A percentile compares a stretch with the other conserved stretches of the same genome.
These are phyloP conservation scores for Barnettozyma populi DNA, from an alignment of 805 yeast species.

Conservation along the genomic window DNA sequence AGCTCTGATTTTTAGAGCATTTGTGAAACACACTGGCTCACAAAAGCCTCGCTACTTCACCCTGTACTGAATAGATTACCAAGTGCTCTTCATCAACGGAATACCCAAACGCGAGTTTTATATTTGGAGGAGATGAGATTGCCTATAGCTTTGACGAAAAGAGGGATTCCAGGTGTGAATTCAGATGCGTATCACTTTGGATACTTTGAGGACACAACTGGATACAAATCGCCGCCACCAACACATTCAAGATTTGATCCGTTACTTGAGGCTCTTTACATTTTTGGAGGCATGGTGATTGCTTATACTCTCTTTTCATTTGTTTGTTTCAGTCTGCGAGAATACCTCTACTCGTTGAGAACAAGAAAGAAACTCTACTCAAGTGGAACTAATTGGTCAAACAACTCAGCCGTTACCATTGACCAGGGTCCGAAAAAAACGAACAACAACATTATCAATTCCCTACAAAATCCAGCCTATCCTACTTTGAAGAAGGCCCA, in stretches of 20 bases:
- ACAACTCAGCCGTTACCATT: constrained; percentile 5
- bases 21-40: not conserved
- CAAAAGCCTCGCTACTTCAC: not conserved
- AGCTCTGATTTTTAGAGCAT: not conserved
- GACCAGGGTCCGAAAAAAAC: constrained; percentile 5
- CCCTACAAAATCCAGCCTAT: constrained; percentile 17
- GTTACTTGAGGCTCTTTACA: constrained; percentile 21
- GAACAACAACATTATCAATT: not conserved
- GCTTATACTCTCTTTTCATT: constrained; percentile 16
- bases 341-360: constrained; percentile 22
- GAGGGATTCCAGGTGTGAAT: constrained; percentile 25
- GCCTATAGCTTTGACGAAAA: constrained; percentile 1
- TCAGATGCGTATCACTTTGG: constrained; percentile 26
- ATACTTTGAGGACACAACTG: constrained; percentile 23
- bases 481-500: constrained; percentile 8
- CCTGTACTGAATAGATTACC: not conserved
- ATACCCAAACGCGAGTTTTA: not conserved
- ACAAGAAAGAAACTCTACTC: constrained; percentile 14
- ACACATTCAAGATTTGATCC: constrained; percentile 16
- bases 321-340: constrained; percentile 24
- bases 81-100: not conserved
- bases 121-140: not conserved
- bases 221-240: constrained; percentile 9
- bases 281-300: constrained; percentile 22
- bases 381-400: constrained; percentile 21